Evolutionary conservation across 2,329 filamentous ascomycete genomes (phyloP).

Genomic region (Fusarium circinatum): DNA sequence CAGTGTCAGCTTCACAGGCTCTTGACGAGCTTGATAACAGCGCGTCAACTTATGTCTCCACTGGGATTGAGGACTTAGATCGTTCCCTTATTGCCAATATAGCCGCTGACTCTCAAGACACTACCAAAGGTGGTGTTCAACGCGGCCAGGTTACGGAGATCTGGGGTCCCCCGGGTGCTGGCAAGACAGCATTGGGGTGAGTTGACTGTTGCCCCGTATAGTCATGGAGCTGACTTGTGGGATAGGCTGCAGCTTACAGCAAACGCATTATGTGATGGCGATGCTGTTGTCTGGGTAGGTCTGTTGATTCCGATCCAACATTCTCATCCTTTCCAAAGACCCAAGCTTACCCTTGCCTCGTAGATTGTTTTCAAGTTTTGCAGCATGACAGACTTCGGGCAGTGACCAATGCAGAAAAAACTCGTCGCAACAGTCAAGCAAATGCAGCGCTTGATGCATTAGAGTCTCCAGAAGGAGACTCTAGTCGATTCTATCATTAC

Average conservation of each 20-base stretch:
- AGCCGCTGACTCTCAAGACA: slow-evolving; percentile 21
- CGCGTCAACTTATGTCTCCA: slow-evolving; percentile 63
- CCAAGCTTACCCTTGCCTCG: slow-evolving; percentile 7
- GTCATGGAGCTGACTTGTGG: slow-evolving; percentile 20
- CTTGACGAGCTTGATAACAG: slow-evolving; percentile 68
- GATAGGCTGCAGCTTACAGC: slow-evolving; percentile 75
- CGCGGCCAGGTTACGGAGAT: slow-evolving; percentile 86
- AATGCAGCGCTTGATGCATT: slow-evolving; percentile 11
- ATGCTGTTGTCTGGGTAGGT: slow-evolving; percentile 86
- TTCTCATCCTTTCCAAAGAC: background rate
- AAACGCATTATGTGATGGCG: slow-evolving; percentile 68
- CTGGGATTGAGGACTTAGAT: slow-evolving; percentile 66
- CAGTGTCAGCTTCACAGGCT: slow-evolving; percentile 79
- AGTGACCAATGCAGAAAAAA: slow-evolving; percentile 37
- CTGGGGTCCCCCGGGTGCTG: slow-evolving; percentile 86
- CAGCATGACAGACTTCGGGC: slow-evolving; percentile 43
- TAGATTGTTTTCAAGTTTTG: slow-evolving; percentile 61
- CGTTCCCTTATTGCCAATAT: slow-evolving; percentile 48
- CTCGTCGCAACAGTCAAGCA: slow-evolving; percentile 3
- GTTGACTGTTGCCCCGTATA: slow-evolving; percentile 41
- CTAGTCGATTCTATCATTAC: slow-evolving; percentile 58
- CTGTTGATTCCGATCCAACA: slow-evolving; percentile 49
- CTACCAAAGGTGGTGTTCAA: slow-evolving; percentile 66
- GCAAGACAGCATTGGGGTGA: slow-evolving; percentile 86
- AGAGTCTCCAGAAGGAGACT: slow-evolving; percentile 26